Evolutionary conservation across 257 asterid genomes (phyloP).

Genomic region (Verbena officinalis): DNA sequence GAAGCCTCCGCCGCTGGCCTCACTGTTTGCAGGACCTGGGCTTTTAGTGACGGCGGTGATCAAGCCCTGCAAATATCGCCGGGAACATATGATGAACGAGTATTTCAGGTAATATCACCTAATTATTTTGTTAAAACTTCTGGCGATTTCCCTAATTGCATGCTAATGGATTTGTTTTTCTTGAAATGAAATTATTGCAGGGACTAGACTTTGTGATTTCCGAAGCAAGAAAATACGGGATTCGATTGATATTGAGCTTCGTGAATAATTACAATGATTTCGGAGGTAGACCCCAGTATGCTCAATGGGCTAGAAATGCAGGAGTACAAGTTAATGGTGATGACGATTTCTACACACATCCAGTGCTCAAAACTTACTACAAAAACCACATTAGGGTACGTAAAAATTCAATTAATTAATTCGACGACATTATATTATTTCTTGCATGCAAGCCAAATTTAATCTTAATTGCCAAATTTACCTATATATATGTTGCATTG

Average conservation of each 20-base stretch:
- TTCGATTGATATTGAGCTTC: constrained; percentile 62
- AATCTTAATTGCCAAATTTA: background rate
- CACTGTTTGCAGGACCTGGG: constrained; percentile 75
- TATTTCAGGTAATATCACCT: constrained; percentile 72
- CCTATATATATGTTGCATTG: background rate
- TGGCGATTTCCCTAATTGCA: no score
- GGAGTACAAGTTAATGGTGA: constrained; percentile 47
- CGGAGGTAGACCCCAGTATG: constrained; percentile 66
- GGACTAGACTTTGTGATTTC: constrained; percentile 72
- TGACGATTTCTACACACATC: constrained; percentile 77
- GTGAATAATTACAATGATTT: constrained; percentile 67
- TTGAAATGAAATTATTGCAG: constrained; percentile 30
- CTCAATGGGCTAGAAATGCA: constrained; percentile 59
- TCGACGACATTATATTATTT: no score
- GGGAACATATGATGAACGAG: constrained; percentile 66
- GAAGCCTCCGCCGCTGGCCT: constrained; percentile 68
- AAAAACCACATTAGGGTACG: constrained; percentile 64
- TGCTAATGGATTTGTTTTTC: background rate
- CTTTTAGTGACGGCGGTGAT: constrained; percentile 66
- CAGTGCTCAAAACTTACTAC: constrained; percentile 55
- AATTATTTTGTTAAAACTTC: no score
- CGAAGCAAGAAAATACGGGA: constrained; percentile 61
- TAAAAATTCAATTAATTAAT: no score
- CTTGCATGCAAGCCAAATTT: no score
- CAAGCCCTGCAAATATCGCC: constrained; percentile 62